Evolutionary conservation across 257 asterid species (phyloP), one percentile per base, ranked within the genome.

Genomic region (Rauvolfia tetraphylla): DNA sequence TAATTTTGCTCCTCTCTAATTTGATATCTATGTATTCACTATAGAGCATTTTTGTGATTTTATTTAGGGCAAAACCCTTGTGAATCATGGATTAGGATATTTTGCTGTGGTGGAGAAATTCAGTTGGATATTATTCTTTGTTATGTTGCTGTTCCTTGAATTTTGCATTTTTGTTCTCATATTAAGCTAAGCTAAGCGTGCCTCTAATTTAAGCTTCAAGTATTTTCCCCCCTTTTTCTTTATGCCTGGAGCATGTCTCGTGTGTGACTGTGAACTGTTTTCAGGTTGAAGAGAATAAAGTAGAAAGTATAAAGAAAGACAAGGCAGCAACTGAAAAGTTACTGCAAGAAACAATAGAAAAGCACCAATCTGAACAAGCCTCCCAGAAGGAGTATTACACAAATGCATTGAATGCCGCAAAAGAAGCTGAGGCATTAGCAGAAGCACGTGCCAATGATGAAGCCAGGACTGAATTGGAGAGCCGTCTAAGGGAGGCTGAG

Each of bases 341-440:
- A 86, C 95, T 95, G 56, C 97, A 95, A 79, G 99, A 93, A 86
- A 89, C 98, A 79, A 92, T 95, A 61, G 99, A 93, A 79, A 93
- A 87, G 80, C 96, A 95, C 87, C 98, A 95, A 85, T 86, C 88
- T 74, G 99, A 95, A 83, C 91, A 91, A 79, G 86, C 90, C 49
- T 76, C 88, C 77, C 97, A 95, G 83, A 95, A 95, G 82, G 99
- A 93, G 76, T 89, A 90, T 87, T 95, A 90, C 79, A 87, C 97
- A 58, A 85, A 75, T 86, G 99, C 99, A 61, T 84, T 93, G 80
- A 89, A 79, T 79, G 95, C 88, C 22, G 96, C 99, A 69, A 95
- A 89, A 82, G 98, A 95, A 89, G 98, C 99, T 42, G 98, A 89
- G 83, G 85, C 99, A 72, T 88, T 95, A 83, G 98, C 97, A 67